phyloP scores from a whole-genome alignment of 2,329 filamentous ascomycete species.

The Colletotrichum sp. region DNA sequence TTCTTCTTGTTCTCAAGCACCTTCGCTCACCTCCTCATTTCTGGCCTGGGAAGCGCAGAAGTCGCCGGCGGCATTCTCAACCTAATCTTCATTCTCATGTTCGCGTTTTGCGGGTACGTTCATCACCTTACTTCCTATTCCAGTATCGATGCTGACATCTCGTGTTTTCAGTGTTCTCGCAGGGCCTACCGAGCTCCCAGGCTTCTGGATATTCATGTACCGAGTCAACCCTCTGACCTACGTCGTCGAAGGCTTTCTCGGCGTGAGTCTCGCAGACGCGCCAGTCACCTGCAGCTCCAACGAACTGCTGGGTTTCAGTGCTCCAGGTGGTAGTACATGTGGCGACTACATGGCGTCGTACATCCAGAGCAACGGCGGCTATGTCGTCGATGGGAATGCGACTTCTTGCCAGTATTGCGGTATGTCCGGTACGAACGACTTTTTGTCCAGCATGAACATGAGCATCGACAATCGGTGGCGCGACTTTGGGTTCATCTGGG shows the following conservation, averaged over 20 bases:
- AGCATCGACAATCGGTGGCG: slow-evolving; percentile 56
- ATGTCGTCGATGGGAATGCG: slow-evolving; percentile 47
- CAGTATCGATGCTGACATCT: neutral
- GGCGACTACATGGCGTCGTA: slow-evolving; percentile 52
- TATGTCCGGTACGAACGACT: slow-evolving; percentile 40
- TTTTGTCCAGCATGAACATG: slow-evolving; percentile 43
- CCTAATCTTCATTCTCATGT: slow-evolving; percentile 47
- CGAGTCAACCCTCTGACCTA: slow-evolving; percentile 73
- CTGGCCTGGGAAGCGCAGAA: slow-evolving; percentile 67
- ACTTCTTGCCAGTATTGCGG: slow-evolving; percentile 51
- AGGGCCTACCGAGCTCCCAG: slow-evolving; percentile 58
- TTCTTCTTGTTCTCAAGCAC: slow-evolving; percentile 72
- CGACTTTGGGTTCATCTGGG: slow-evolving; percentile 60
- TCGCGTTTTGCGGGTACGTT: slow-evolving; percentile 55
- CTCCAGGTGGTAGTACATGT: slow-evolving; percentile 52
- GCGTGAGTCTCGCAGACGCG: slow-evolving; percentile 25
- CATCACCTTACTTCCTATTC: no score
- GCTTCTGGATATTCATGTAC: slow-evolving; percentile 78
- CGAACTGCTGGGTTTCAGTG: slow-evolving; percentile 58
- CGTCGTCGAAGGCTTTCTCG: slow-evolving; percentile 65
- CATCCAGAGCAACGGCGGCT: slow-evolving; percentile 49
- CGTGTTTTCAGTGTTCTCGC: slow-evolving; percentile 59
- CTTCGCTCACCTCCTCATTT: slow-evolving; percentile 69
- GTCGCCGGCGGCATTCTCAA: slow-evolving; percentile 58
- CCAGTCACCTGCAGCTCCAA: slow-evolving; percentile 27